These are phyloP conservation scores for Eucalyptus caleyi DNA, from an alignment of 345 rosid genomes.

Conservation along the genomic window DNA sequence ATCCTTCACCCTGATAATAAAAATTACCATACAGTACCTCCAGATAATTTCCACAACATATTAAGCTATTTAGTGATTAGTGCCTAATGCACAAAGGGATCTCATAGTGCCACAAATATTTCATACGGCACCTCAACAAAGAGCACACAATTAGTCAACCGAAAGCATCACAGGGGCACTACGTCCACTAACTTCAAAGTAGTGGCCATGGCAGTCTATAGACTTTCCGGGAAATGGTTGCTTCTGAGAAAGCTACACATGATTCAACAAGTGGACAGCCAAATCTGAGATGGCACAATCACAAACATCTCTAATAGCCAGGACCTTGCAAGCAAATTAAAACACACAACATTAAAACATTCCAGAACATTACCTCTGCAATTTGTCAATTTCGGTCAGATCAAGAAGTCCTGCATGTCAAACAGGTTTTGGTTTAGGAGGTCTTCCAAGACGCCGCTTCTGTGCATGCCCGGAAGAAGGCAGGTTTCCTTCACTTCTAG, in stretches of 20 bases:
- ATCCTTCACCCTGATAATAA: neutral
- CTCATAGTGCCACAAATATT: neutral
- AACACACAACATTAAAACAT: neutral
- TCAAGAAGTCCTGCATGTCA: neutral
- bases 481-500: neutral
- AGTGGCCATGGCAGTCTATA: neutral
- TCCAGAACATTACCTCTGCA: neutral
- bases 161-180: neutral
- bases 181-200: neutral
- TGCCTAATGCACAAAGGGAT: neutral
- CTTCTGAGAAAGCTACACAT: neutral
- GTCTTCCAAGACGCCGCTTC: neutral
- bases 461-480: neutral
- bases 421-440: neutral
- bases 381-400: neutral
- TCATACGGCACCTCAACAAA: neutral
- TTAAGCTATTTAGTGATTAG: neutral
- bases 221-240: neutral
- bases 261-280: neutral
- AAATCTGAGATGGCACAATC: neutral
- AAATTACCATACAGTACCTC: neutral
- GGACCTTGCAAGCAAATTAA: neutral
- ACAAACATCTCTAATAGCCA: neutral
- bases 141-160: neutral
- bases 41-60: neutral